Percentiles rank a stretch among this genome's conserved stretches.
phyloP scores from a whole-genome alignment of 2,329 filamentous ascomycete species.

The Clonostachys solani region DNA sequence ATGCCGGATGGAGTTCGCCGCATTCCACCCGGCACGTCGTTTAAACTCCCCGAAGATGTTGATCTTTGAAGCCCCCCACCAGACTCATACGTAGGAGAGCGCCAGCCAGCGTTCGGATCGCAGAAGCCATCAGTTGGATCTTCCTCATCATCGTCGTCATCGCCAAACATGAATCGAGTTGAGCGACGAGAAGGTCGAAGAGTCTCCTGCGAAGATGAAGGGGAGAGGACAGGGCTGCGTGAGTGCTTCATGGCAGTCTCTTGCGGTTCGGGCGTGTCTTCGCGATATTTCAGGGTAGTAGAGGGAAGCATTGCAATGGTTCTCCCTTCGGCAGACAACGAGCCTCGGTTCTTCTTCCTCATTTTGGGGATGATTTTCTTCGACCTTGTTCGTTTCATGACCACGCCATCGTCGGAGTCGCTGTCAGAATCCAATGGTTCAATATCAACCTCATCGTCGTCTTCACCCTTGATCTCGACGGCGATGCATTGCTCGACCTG shows the following conservation, averaged over 20 bases:
- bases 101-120: slow-evolving; percentile 22
- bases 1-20: slow-evolving; percentile 80
- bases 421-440: slow-evolving; percentile 51
- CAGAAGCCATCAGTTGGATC: slow-evolving; percentile 32
- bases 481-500: slow-evolving; percentile 96
- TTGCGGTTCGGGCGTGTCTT: slow-evolving; percentile 66
- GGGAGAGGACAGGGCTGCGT: slow-evolving; percentile 53
- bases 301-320: slow-evolving; percentile 86
- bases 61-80: slow-evolving; percentile 36
- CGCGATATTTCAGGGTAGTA: slow-evolving; percentile 80
- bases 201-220: slow-evolving; percentile 80
- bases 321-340: slow-evolving; percentile 62
- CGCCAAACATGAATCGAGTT: slow-evolving; percentile 57
- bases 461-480: slow-evolving; percentile 78
- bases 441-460: slow-evolving; percentile 64
- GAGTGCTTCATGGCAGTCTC: slow-evolving; percentile 59
- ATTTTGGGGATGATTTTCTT: slow-evolving; percentile 52
- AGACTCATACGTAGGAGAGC: slow-evolving; percentile 16
- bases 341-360: slow-evolving; percentile 28
- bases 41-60: slow-evolving; percentile 42
- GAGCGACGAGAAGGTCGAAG: slow-evolving; percentile 66
- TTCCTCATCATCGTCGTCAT: slow-evolving; percentile 56
- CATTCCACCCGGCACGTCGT: slow-evolving; percentile 56
- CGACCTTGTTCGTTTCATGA: slow-evolving; percentile 69
- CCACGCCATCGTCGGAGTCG: slow-evolving; percentile 74